Evolutionary conservation across 768 basidiomycete genomes (phyloP), one percentile per base, ranked within the genome.

Genomic region (Gymnopilus junonius): DNA sequence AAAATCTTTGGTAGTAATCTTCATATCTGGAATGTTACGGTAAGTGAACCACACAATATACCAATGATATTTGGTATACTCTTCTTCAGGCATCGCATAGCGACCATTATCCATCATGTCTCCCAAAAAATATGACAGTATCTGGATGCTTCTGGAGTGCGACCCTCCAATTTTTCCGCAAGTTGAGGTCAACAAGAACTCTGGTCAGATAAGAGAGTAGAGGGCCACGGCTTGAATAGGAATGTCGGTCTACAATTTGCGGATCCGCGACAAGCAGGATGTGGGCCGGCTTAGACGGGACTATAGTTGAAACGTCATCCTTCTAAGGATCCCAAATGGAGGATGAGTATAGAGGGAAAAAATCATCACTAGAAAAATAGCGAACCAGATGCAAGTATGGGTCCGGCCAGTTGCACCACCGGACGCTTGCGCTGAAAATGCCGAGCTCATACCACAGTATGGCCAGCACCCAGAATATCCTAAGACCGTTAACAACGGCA

Each of bases 21-120:
- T 89, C 85, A 70, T 97, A 96, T 75, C 96, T 97, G 73, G 2
- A 25, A 20, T 53, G 23, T 60, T 25, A 34, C 23, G 20, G 11
- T 31, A 5, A 15, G 25, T 50, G 54, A 59, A 35, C 40, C 14
- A 8, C 14, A 59, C 15, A n/a, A 12, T 37, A n/a, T n/a, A n/a
- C 27, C 42, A 34, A 27, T 23, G 21, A 20, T 54, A 58, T 43
- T 17, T 42, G 15, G 69, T 92, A 74, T 71, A 95, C 96, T 95
- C 89, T 45, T 74, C 75, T 53, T 85, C 82, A 3, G 83, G 73
- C 83, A 91, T 91, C 21, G 79, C 79, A 27, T 83, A 79, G 57
- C 93, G 80, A 1, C 94, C 95, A 58, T 85, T 87, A 69, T 97
- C 94, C 87, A 97, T 87, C 93, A 97, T 92, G 73, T 97, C 95